Base-by-base conservation (phyloP, 2,329 filamentous ascomycete genomes). In the Botrytis deweyae region DNA sequence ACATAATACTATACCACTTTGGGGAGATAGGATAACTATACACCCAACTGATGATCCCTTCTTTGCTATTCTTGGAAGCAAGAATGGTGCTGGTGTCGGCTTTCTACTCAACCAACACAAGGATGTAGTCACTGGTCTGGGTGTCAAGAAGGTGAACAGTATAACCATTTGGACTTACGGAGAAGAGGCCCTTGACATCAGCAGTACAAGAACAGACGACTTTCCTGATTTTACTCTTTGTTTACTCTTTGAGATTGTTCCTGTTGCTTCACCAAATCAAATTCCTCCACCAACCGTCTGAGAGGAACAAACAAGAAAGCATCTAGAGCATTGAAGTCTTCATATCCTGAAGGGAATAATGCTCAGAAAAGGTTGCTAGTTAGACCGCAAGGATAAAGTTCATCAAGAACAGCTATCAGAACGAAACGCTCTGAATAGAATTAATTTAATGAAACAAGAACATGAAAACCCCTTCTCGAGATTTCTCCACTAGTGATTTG, bases 41-140 rank as follows among this genome's bases (percentile, higher is more conserved):
- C 25, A 33, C 6, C 36, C 67, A 42, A 36, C 16, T 18, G n/a
- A 55, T 12, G 67, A 44, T 7, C 46, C 52, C 12, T 70, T 70
- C n/a, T 59, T 14, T 44, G 52, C 67, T 25, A 59, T 70, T 20
- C 38, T 70, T n/a, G 67, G 67, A 29, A 22, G 25, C 29, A 70
- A 61, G 25, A 70, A 70, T 33, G 67, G 67, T 59, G 67, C 52
- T 20, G 67, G 52, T 12, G 6, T 42, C n/a, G 67, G 33, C 12
- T 70, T 20, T 33, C 20, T 70, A 9, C 49, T 70, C 9, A 55
- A 22, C 20, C 40, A 29, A 1, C 67, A 70, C n/a, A 70, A 70
- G 20, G 25, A 29, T 36, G 8, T 16, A 9, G 16, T 22, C 14
- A n/a, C 0, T 22, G 67, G 67, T 5, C 18, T 70, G 22, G 49